Evolutionary conservation across 2,329 filamentous ascomycete species (phyloP).

Genomic region (Boeremia lycopersici): DNA sequence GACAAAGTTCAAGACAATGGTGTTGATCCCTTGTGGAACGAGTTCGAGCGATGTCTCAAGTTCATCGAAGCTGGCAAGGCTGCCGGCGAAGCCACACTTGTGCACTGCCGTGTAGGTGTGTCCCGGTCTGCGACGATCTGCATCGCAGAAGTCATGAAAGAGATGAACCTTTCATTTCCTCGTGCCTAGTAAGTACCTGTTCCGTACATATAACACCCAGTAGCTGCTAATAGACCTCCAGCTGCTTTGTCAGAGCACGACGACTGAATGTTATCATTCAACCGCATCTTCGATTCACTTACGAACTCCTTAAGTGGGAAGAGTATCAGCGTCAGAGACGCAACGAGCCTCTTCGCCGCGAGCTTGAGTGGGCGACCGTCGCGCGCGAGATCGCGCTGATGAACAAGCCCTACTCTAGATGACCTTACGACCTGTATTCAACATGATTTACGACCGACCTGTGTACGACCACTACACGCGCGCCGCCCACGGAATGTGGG

Average conservation of each 20-base stretch:
- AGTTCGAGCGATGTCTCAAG: conserved; percentile 83
- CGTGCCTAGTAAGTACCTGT: conserved; percentile 72
- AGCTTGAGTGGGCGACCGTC: conserved; percentile 90
- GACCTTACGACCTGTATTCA: conserved; percentile 28
- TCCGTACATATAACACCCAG: neutral
- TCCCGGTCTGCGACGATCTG: conserved; percentile 96
- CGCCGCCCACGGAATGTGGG: conserved; percentile 11
- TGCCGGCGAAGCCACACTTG: conserved; percentile 82
- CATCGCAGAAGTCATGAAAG: conserved; percentile 97
- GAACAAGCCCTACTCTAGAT: conserved; percentile 90
- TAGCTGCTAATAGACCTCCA: conserved; percentile 33
- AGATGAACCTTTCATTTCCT: conserved; percentile 80
- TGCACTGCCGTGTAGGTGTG: conserved; percentile 95
- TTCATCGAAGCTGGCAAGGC: conserved; percentile 87
- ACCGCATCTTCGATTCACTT: conserved; percentile 88
- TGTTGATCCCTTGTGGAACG: conserved; percentile 85
- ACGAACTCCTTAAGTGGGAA: conserved; percentile 96
- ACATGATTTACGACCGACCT: conserved; percentile 30
- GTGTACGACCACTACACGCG: conserved; percentile 29
- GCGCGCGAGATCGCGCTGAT: conserved; percentile 90
- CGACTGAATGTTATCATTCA: conserved; percentile 98
- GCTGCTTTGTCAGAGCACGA: conserved; percentile 89
- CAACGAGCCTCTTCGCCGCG: conserved; percentile 66
- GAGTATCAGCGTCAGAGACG: conserved; percentile 70
- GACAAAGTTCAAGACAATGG: conserved; percentile 95